Evolutionary conservation across 2,329 filamentous ascomycete genomes (phyloP), one percentile per base, ranked within the genome.

Genomic region (Escovopsis sp.): DNA sequence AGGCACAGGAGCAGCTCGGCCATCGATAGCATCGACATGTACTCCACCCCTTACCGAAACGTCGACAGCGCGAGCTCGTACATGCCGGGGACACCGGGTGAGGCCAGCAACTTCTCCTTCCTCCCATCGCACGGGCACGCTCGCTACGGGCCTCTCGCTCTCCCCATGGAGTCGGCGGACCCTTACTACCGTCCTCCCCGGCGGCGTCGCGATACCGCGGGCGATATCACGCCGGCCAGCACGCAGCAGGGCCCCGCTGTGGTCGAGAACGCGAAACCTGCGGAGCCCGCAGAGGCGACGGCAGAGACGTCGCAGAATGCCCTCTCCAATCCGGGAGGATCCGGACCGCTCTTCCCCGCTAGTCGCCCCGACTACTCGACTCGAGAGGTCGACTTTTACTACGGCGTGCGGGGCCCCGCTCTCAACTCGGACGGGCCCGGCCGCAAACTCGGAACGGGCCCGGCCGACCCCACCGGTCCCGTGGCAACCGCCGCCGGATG

Each of bases 331-430:
- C 65, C 65, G 2, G 51, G 61, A 37, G 51, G 50, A 33, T 51
- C 50, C 7, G 52, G 49, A 32, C 54, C 56, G 23, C 49, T 55
- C 44, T 59, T 71, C 32, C 67, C 73, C 33, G 64, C 69, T 2
- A 79, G 76, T 19, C 72, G 77, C 38, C 80, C 83, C 1, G 89
- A 98, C 56, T 96, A 96, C 56, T 82, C 88, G 2, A 91, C 89
- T 1, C 81, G 91, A 43, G 91, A 98, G 60, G 86, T 93, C 0
- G 91, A 98, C 59, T 94, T 94, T 54, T 96, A 96, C 62, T 96
- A 98, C 54, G 84, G 87, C 9, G 83, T 94, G 15, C 78, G 91
- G 32, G 91, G 91, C 0, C 85, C 87, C 18, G 86, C 89, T 1
- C 66, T 96, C 11, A 88, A 82, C 51, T 83, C 86, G 2, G 84